Conservation (phyloP, 805 yeast genomes). For the Starmerella vaccinii region DNA sequence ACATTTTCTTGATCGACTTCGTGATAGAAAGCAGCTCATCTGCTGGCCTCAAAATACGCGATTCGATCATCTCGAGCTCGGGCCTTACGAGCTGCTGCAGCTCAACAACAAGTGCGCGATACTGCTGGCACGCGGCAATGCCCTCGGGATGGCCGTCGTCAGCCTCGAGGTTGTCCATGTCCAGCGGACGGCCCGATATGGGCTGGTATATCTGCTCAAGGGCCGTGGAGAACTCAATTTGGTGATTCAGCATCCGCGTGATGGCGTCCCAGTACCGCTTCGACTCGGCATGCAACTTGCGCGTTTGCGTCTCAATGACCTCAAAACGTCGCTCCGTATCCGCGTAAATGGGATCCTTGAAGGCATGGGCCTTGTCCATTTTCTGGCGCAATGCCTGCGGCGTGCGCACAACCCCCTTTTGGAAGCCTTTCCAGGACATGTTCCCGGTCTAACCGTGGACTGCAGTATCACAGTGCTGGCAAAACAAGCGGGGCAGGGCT, state of each 20-base stretch:
- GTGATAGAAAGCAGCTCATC: slow-evolving; percentile 79
- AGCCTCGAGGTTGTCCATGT: slow-evolving; percentile 67
- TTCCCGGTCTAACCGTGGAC: background rate
- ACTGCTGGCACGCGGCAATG: slow-evolving; percentile 85
- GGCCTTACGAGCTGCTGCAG: slow-evolving; percentile 80
- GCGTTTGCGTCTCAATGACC: slow-evolving; percentile 81
- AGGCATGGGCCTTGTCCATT: slow-evolving; percentile 57
- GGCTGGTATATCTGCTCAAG: slow-evolving; percentile 96
- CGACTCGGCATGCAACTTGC: slow-evolving; percentile 79
- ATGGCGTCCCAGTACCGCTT: slow-evolving; percentile 85
- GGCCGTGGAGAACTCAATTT: slow-evolving; percentile 88
- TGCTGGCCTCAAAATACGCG: slow-evolving; percentile 82
- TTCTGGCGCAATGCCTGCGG: slow-evolving; percentile 88
- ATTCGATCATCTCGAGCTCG: slow-evolving; percentile 82
- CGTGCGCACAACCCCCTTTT: slow-evolving; percentile 38
- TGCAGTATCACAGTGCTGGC: background rate
- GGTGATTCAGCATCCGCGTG: slow-evolving; percentile 85
- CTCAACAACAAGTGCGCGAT: slow-evolving; percentile 76
- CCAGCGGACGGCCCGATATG: slow-evolving; percentile 81
- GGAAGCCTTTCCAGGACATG: slow-evolving; percentile 30
- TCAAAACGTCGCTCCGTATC: slow-evolving; percentile 96
- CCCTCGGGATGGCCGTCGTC: slow-evolving; percentile 86
- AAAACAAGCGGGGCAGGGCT: background rate
- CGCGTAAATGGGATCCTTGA: slow-evolving; percentile 77
- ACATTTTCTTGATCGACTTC: slow-evolving; percentile 79